Base-by-base conservation (phyloP, 805 yeast genomes). In the Helenozyma rhizophorensis region DNA sequence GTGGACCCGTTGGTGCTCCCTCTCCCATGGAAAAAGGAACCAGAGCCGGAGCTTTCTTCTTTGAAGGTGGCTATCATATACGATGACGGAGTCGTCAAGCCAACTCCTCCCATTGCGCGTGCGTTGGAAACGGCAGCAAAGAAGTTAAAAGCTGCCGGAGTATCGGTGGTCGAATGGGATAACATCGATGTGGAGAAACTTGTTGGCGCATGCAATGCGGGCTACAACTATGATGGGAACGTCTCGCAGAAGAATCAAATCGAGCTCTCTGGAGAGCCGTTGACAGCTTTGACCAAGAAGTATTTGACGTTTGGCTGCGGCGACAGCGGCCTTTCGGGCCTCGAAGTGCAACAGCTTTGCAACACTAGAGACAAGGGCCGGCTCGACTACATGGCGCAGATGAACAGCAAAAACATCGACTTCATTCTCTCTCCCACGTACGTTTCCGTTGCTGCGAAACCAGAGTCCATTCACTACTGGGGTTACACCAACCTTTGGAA, bases 401-500 rank as follows among this genome's bases (percentile, higher is more conserved):
- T 45, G 42, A 42, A 42, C 27, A 29, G 25, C 19, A 22, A 28
- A 21, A 30, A 25, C 2, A 42, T 45, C 22, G 45, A 42, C 33
- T 45, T 40, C 27, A 32, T 45, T 13, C 35, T 45, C 10, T 40
- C 47, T 4, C 49, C 49, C n/a, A 43, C 46, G 2, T 45, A 42
- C 26, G 44, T 45, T 4, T 37, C 43, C 4, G 47, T 40, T n/a
- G 49, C 49, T 2, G 21, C 43, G 3, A 45, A 45, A 25, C 47
- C 49, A 7, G 49, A 45, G 21, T 30, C 41, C 13, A 33, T 36
- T 17, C 28, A 29, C n/a, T 45, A 45, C 42, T 45, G 49, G 49
- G 49, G 49, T 13, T 45, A 45, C 38, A 42, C 49, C 17, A 37
- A 35, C 27, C 34, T 45, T 22, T 45, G 49, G 49, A 45, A 45